Percentiles rank a stretch among this genome's conserved stretches.
These are phyloP conservation scores for Vitis hybrid DNA, from an alignment of 177 flowering plant species.

Conservation along the genomic window DNA sequence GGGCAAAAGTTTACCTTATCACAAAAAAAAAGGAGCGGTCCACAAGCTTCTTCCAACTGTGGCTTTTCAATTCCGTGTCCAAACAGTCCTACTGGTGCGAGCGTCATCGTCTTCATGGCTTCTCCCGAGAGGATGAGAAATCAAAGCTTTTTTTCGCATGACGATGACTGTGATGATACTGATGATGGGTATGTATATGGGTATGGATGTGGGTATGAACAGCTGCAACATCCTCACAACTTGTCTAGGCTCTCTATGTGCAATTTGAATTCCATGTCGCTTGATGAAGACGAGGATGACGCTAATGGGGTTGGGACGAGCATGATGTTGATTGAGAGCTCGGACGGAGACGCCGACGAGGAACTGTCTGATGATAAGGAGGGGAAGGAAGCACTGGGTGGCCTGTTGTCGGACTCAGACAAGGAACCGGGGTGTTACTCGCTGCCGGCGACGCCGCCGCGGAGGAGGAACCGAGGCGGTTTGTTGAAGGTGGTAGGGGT, in stretches of 20 bases:
- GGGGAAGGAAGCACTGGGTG: not conserved
- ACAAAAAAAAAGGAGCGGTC: slow-evolving; percentile 12
- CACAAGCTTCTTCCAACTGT: not conserved
- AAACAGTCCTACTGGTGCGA: not conserved
- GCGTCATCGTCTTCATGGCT: slow-evolving; percentile 17
- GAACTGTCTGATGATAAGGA: slow-evolving; percentile 25
- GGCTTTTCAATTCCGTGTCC: not conserved
- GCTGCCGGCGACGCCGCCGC: slow-evolving; percentile 30
- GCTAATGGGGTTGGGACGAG: slow-evolving; percentile 11
- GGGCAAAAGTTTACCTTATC: slow-evolving; percentile 7
- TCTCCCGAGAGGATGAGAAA: slow-evolving; percentile 35
- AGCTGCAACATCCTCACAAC: slow-evolving; percentile 13
- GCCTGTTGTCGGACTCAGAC: slow-evolving; percentile 29
- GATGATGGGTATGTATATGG: slow-evolving; percentile 14
- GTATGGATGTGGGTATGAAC: not conserved
- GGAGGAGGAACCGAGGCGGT: slow-evolving; percentile 19
- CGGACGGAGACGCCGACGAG: slow-evolving; percentile 31
- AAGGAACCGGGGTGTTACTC: slow-evolving; percentile 26
- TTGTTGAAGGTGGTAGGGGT: not conserved
- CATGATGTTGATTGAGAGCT: slow-evolving; percentile 34
- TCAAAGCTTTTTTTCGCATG: slow-evolving; percentile 21
- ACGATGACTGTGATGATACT: slow-evolving; percentile 20
- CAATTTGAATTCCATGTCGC: slow-evolving; percentile 24
- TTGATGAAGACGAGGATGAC: slow-evolving; percentile 21
- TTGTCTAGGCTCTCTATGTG: slow-evolving; percentile 50